Evolutionary conservation across 768 basidiomycete genomes (phyloP), one percentile per base, ranked within the genome.

Genomic region (Mycena venus): DNA sequence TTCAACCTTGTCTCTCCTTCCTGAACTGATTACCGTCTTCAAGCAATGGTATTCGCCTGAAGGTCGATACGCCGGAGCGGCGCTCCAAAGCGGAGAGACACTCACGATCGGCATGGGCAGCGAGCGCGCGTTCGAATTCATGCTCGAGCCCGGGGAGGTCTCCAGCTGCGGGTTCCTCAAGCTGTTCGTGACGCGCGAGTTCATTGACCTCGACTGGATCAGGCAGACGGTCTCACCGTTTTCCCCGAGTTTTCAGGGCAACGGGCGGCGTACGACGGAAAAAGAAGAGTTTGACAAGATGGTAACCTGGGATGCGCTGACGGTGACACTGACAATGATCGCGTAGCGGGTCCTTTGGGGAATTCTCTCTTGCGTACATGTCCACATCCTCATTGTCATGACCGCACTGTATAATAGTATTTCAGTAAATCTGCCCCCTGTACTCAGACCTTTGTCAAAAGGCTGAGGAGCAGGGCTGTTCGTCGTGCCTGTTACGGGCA

Each of bases 151-250:
- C 17, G 42, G 27, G 15, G 7, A 63, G 40, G 14, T 8, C 8
- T 9, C 17, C 17, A 68, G 67, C 38, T 68, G 84, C 0, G 85
- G 86, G n/a, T 88, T 88, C 79, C 73, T 88, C 65, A 88, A 88
- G 70, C 75, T 88, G 14, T 88, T 89, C 73, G 83, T 88, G 10
- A 87, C 87, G n/a, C 86, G 85, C 3, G 79, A 78, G 12, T 86
- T 83, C 68, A 83, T 85, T 5, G 86, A 86, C 4, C 80, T 88
- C 77, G 80, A 79, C 36, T 79, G 85, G 34, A 79, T 88, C 71
- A 85, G 87, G 75, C 87, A 88, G 75, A 7, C 1, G 23, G 4
- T n/a, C 3, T 56, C 51, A 38, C 67, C 67, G 19, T 31, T 68
- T 29, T 5, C 42, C 10, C 34, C 38, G 36, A 25, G n/a, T 11